These are phyloP conservation scores for Cucurbita moschata DNA, from an alignment of 306 rosid species.

Conservation along the genomic window DNA sequence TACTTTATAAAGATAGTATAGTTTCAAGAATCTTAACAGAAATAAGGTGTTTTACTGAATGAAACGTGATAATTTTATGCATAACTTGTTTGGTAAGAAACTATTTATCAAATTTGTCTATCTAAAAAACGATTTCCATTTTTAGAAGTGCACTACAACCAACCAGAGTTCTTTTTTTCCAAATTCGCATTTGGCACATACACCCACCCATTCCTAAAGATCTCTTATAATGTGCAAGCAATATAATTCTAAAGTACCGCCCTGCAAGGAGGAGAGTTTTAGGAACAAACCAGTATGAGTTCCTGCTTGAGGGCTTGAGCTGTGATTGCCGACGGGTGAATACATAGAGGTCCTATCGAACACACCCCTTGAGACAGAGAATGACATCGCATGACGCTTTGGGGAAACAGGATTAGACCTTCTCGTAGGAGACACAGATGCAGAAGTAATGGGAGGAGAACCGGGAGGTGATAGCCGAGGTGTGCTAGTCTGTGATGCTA, in stretches of 20 bases:
- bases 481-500: slow-evolving; percentile 63
- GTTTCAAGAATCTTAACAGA: background rate
- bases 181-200: background rate
- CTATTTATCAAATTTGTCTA: background rate
- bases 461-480: slow-evolving; percentile 69
- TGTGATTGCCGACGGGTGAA: slow-evolving; percentile 29
- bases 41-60: background rate
- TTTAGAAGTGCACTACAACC: background rate
- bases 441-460: slow-evolving; percentile 63
- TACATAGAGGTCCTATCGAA: slow-evolving; percentile 40
- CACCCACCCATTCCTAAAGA: background rate
- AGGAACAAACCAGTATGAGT: slow-evolving; percentile 42
- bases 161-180: background rate
- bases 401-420: slow-evolving; percentile 75
- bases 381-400: slow-evolving; percentile 54
- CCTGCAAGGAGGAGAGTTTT: background rate
- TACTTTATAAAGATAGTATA: background rate
- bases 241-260: background rate
- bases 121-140: background rate
- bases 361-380: slow-evolving; percentile 54
- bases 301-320: slow-evolving; percentile 35
- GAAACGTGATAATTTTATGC: background rate
- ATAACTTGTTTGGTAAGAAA: background rate
- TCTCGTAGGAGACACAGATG: slow-evolving; percentile 64
- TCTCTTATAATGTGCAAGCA: background rate